A percentile compares a stretch with the other conserved stretches of the same genome.
phyloP scores from a whole-genome alignment of 495 filamentous ascomycete species.

The Hyphodiscus hymeniophilus region DNA sequence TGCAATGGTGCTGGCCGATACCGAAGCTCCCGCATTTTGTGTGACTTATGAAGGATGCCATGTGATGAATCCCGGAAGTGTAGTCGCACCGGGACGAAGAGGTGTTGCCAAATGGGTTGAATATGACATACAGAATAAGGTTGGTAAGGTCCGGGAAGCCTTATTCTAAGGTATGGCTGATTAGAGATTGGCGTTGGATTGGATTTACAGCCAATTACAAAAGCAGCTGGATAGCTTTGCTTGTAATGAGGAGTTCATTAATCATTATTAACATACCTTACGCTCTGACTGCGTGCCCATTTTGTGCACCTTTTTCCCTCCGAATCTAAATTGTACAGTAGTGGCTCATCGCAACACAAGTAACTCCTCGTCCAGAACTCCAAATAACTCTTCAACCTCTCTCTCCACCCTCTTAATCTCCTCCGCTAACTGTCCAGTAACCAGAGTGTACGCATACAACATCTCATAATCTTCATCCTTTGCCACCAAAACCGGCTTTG shows the following conservation, averaged over 20 bases:
- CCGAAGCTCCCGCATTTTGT: conserved; percentile 69
- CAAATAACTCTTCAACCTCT: conserved; percentile 66
- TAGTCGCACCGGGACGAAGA: conserved; percentile 55
- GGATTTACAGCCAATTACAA: background rate
- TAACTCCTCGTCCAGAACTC: conserved; percentile 42
- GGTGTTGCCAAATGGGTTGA: conserved; percentile 75
- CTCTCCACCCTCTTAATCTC: conserved; percentile 62
- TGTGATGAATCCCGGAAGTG: conserved; percentile 85
- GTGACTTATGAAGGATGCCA: conserved; percentile 91
- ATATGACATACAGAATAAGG: conserved; percentile 51
- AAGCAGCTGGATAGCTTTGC: background rate
- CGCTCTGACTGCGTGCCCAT: too few species aligned
- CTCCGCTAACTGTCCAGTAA: conserved; percentile 57
- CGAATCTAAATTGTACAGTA: background rate
- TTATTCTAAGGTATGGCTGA: conserved; percentile 13
- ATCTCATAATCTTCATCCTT: conserved; percentile 45
- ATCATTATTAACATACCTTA: background rate
- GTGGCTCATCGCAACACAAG: conserved; percentile 20
- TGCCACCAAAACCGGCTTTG: conserved; percentile 20
- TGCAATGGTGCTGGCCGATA: conserved; percentile 70
- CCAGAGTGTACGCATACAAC: conserved; percentile 50
- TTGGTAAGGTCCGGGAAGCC: conserved; percentile 19
- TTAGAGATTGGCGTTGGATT: background rate
- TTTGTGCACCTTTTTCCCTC: background rate
- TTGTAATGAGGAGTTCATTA: background rate